Conservation (phyloP, 352 stramenopile genomes). For the Globisporangium rhizosaccharum region DNA sequence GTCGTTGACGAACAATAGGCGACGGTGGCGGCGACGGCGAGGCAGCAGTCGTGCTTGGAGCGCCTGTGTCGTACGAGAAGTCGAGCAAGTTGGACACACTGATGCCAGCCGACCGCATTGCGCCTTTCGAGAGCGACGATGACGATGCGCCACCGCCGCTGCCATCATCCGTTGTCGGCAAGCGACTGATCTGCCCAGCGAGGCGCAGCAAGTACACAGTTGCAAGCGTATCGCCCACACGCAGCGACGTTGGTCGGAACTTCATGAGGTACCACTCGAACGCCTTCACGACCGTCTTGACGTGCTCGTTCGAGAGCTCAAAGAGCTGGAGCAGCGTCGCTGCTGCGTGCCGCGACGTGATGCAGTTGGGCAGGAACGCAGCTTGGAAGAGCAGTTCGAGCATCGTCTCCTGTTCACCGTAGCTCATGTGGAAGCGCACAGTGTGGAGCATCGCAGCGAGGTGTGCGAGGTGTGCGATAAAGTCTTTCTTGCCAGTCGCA, state of each 20-base stretch:
- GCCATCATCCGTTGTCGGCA: slow-evolving; percentile 17
- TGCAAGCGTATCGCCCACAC: slow-evolving; percentile 49
- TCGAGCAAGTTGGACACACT: slow-evolving; percentile 41
- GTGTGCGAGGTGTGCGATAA: slow-evolving; percentile 39
- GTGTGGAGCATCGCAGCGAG: slow-evolving; percentile 48
- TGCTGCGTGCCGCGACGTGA: slow-evolving; percentile 52
- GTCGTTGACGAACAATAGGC: slow-evolving; percentile 16
- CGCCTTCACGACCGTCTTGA: slow-evolving; percentile 32
- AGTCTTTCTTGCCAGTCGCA: slow-evolving; percentile 47
- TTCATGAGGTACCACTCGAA: slow-evolving; percentile 52
- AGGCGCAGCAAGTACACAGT: slow-evolving; percentile 64
- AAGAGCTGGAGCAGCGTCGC: slow-evolving; percentile 51
- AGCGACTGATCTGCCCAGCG: slow-evolving; percentile 48
- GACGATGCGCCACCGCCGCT: neutral
- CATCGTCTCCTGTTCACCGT: slow-evolving; percentile 23
- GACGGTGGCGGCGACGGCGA: slow-evolving; percentile 27
- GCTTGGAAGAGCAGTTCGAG: slow-evolving; percentile 54
- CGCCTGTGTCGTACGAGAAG: slow-evolving; percentile 35
- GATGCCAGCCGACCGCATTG: neutral
- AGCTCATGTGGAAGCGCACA: slow-evolving; percentile 45
- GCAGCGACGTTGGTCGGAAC: slow-evolving; percentile 38
- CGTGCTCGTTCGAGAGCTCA: slow-evolving; percentile 27
- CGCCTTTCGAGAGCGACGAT: neutral
- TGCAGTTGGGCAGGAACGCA: slow-evolving; percentile 39
- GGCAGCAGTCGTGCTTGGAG: neutral